Evolutionary conservation across 805 yeast species (phyloP).

Genomic region (Clavispora vitiphila): DNA sequence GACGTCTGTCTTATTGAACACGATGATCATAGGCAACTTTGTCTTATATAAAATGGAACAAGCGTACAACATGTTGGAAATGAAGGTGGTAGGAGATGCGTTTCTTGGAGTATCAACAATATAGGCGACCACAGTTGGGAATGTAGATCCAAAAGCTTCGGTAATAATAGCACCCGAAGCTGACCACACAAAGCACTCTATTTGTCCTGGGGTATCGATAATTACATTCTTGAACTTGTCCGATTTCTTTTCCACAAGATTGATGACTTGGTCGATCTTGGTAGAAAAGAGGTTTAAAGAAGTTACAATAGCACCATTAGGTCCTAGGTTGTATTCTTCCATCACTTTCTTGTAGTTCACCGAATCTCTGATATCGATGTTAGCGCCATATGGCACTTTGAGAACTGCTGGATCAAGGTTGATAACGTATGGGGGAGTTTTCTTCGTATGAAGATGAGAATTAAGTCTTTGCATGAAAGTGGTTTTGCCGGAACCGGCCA

Average conservation of each 20-base stretch:
- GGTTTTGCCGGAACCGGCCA: conserved; percentile 85
- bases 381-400: conserved; percentile 88
- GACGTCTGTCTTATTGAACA: conserved; percentile 92
- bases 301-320: conserved; percentile 97
- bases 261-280: conserved; percentile 91
- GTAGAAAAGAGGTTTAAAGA: conserved; percentile 89
- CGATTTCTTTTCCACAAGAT: conserved; percentile 74
- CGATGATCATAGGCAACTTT: conserved; percentile 92
- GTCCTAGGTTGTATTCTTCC: conserved; percentile 94
- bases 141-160: conserved; percentile 91
- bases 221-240: conserved; percentile 60
- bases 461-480: conserved; percentile 95
- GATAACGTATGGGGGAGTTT: conserved; percentile 81
- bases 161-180: conserved; percentile 96
- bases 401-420: conserved; percentile 96
- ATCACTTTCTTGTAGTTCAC: conserved; percentile 93
- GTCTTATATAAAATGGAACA: conserved; percentile 96
- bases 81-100: conserved; percentile 91
- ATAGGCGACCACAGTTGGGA: conserved; percentile 94
- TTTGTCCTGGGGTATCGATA: conserved; percentile 97
- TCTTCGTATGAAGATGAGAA: conserved; percentile 72
- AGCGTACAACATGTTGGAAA: conserved; percentile 97
- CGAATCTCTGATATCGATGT: conserved; percentile 94
- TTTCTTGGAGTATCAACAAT: conserved; percentile 96
- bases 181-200: conserved; percentile 97